These are phyloP conservation scores for thale cress (Arabidopsis thaliana) DNA, from an alignment of 345 rosid species.

Conservation along the genomic window DNA sequence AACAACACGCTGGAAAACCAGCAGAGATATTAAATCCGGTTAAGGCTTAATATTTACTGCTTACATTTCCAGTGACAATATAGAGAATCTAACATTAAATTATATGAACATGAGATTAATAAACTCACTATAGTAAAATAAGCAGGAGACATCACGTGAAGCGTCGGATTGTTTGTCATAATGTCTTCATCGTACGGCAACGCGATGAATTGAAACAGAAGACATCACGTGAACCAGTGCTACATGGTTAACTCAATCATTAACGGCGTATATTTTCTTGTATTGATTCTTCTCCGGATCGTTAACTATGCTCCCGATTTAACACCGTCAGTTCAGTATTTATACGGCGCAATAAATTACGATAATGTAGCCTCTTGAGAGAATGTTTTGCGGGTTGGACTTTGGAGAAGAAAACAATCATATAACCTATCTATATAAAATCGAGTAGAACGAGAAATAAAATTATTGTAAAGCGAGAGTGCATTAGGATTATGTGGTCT, in stretches of 20 bases:
- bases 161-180: slow-evolving; percentile 35
- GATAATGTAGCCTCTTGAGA: background rate
- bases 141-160: slow-evolving; percentile 34
- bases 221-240: slow-evolving; percentile 39
- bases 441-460: background rate
- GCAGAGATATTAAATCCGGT: background rate
- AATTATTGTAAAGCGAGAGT: background rate
- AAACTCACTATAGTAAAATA: background rate
- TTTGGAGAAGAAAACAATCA: slow-evolving; percentile 1
- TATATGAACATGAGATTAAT: background rate
- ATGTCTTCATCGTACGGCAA: slow-evolving; percentile 40
- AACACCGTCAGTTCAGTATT: background rate
- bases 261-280: slow-evolving; percentile 17
- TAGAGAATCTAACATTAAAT: slow-evolving; percentile 3
- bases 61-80: background rate
- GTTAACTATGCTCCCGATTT: background rate
- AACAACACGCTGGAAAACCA: slow-evolving; percentile 1
- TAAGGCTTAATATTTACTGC: background rate
- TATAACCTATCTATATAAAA: background rate
- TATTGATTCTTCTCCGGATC: background rate
- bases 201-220: slow-evolving; percentile 33
- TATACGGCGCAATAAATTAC: background rate
- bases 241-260: slow-evolving; percentile 22
- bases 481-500: slow-evolving; percentile 26
- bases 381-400: background rate